Evolutionary conservation across 257 asterid species (phyloP), one percentile per base, ranked within the genome.

Genomic region (Plantago major): DNA sequence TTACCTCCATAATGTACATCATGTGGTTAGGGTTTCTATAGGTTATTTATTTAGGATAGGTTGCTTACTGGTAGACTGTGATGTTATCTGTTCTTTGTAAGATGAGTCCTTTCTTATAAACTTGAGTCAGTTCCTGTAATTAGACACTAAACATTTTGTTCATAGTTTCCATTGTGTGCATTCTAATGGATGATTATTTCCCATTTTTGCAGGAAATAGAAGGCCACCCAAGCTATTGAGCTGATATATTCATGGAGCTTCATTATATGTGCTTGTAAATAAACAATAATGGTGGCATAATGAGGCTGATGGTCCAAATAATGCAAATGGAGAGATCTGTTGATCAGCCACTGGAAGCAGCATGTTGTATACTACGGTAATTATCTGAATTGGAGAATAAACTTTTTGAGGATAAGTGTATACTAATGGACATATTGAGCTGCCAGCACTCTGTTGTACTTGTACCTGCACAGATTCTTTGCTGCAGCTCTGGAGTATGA

Each of bases 131-230:
- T 33, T 1, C 6, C 40, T 33, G 40, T 33, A 7, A 4, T 7
- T 33, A 33, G 40, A 33, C 40, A 33, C 6, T 33, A 33, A 2
- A 3, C 37, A 30, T 30, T 30, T 30, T 2, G 37, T 30, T 30
- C 37, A 30, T 30, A 30, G n/a, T n/a, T n/a, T n/a, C n/a, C n/a
- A n/a, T n/a, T n/a, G 40, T 33, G 6, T 33, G 40, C 40, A 10
- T 8, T 51, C 13, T 52, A 10, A 52, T 11, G 16, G 22, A 40
- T 58, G 33, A 43, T 22, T 0, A 11, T 7, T 33, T 33, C 40
- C 40, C 47, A 10, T 11, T 60, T 45, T 43, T 71, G 77, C 81
- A 75, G 81, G 78, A 73, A 66, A 69, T 73, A 61, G 71, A 60
- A 17, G 43, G 55, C 14, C 1, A 7, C 45, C 44, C 14, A 33